Evolutionary conservation across 2,329 filamentous ascomycete species (phyloP).

Genomic region (Emericellopsis cladophorae): DNA sequence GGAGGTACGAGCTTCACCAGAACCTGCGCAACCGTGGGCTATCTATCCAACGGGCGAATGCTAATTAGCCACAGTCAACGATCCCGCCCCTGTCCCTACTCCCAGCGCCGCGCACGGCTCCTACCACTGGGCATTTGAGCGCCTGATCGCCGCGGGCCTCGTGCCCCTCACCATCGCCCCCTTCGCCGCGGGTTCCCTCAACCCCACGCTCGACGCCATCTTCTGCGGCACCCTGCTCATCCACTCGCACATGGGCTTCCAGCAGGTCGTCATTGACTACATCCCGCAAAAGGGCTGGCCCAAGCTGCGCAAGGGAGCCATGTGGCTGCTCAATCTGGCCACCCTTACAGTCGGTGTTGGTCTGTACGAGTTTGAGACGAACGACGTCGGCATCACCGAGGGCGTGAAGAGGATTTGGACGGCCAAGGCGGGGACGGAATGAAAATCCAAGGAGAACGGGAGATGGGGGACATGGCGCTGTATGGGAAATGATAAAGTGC

Average conservation of each 20-base stretch:
- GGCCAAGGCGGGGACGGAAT: constrained; percentile 35
- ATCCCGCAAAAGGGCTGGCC: constrained; percentile 63
- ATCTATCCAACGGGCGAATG: constrained; percentile 2
- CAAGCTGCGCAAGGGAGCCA: constrained; percentile 49
- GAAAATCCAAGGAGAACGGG: not conserved
- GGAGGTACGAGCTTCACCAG: constrained; percentile 40
- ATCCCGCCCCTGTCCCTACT: constrained; percentile 63
- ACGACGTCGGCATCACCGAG: constrained; percentile 90
- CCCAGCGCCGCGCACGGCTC: constrained; percentile 72
- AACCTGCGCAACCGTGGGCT: constrained; percentile 1
- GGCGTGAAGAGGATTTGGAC: constrained; percentile 81
- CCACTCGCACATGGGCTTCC: constrained; percentile 93
- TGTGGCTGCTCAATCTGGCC: constrained; percentile 66
- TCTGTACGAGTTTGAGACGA: constrained; percentile 98
- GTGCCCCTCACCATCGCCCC: constrained; percentile 81
- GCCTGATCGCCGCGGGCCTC: constrained; percentile 65
- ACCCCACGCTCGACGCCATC: constrained; percentile 77
- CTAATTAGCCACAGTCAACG: constrained; percentile 53
- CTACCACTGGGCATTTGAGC: constrained; percentile 98
- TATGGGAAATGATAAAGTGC: not conserved
- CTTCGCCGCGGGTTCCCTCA: constrained; percentile 83
- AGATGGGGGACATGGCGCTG: not conserved
- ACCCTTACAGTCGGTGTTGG: constrained; percentile 77
- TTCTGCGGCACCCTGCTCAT: constrained; percentile 74
- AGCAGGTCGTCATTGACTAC: constrained; percentile 86